These are phyloP conservation scores for Gaeumannomyces sp. DNA, from an alignment of 2,329 filamentous ascomycete genomes.

Conservation along the genomic window DNA sequence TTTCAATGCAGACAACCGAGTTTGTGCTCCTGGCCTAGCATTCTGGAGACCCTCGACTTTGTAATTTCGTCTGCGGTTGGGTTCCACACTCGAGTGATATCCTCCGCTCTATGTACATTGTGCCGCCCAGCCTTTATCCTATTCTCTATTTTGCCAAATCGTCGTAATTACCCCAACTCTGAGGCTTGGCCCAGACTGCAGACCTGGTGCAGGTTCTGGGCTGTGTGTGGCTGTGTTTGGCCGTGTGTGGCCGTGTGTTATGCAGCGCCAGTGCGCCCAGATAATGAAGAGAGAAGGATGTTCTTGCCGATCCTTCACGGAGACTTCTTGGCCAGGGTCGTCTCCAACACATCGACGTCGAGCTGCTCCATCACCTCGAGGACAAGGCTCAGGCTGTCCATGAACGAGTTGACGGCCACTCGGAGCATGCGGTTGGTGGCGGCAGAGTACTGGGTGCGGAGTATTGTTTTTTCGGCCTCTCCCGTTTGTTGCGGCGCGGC, in stretches of 20 bases:
- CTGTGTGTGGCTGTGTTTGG: not conserved
- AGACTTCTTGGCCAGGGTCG: constrained; percentile 6
- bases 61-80: no score
- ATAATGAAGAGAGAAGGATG: not conserved
- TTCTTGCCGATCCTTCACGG: not conserved
- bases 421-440: constrained; percentile 95
- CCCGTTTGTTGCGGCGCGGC: constrained; percentile 15
- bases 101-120: not conserved
- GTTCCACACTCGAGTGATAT: not conserved
- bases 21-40: not conserved
- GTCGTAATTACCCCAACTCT: not conserved
- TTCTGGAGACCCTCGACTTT: no score
- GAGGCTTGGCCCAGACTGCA: not conserved
- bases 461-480: constrained; percentile 34
- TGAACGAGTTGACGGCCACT: constrained; percentile 92
- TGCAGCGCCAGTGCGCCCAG: not conserved
- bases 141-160: not conserved
- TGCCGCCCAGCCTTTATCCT: no score
- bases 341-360: constrained; percentile 70
- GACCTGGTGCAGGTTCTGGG: not conserved
- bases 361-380: constrained; percentile 86
- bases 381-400: constrained; percentile 81
- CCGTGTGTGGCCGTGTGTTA: not conserved
- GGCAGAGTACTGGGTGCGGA: constrained; percentile 74
- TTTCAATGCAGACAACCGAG: not conserved